These are phyloP conservation scores for Tephrocybe sp. DNA, from an alignment of 768 basidiomycete species.

Conservation along the genomic window DNA sequence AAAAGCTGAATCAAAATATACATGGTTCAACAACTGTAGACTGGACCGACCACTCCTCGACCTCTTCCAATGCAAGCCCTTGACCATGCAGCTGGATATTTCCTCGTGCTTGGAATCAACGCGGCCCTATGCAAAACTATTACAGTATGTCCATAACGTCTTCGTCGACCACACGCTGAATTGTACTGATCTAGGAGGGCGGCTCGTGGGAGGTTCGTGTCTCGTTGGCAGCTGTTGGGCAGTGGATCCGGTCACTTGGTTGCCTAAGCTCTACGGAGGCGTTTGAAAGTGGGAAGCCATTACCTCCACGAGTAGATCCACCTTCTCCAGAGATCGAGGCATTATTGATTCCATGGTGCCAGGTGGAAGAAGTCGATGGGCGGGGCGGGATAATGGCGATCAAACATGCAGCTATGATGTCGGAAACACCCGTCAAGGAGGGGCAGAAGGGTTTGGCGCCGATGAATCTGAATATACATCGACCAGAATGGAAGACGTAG, in stretches of 20 bases:
- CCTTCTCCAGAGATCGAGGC: slow-evolving; percentile 35
- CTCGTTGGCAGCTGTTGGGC: slow-evolving; percentile 53
- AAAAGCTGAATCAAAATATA: background rate
- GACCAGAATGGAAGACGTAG: slow-evolving; percentile 19
- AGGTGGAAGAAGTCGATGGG: slow-evolving; percentile 12
- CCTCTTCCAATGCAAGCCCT: slow-evolving; percentile 55
- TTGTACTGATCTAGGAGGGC: slow-evolving; percentile 41
- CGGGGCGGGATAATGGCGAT: slow-evolving; percentile 37
- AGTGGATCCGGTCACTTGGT: slow-evolving; percentile 57
- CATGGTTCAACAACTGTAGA: background rate
- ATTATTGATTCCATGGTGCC: slow-evolving; percentile 29
- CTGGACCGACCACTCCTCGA: background rate
- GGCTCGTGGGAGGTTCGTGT: slow-evolving; percentile 61
- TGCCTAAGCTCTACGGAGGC: slow-evolving; percentile 36
- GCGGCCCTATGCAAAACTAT: slow-evolving; percentile 53
- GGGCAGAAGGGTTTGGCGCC: slow-evolving; percentile 25
- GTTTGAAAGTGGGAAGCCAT: slow-evolving; percentile 36
- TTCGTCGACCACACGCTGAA: background rate
- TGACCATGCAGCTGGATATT: slow-evolving; percentile 58
- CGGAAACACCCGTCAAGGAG: slow-evolving; percentile 39
- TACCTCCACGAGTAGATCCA: slow-evolving; percentile 35
- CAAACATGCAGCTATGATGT: slow-evolving; percentile 43
- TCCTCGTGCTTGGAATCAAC: slow-evolving; percentile 57
- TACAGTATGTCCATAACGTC: slow-evolving; percentile 30
- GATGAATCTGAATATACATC: slow-evolving; percentile 27